Conservation (phyloP, 2,329 filamentous ascomycete species). For the Arthrobotrys entomopaga region DNA sequence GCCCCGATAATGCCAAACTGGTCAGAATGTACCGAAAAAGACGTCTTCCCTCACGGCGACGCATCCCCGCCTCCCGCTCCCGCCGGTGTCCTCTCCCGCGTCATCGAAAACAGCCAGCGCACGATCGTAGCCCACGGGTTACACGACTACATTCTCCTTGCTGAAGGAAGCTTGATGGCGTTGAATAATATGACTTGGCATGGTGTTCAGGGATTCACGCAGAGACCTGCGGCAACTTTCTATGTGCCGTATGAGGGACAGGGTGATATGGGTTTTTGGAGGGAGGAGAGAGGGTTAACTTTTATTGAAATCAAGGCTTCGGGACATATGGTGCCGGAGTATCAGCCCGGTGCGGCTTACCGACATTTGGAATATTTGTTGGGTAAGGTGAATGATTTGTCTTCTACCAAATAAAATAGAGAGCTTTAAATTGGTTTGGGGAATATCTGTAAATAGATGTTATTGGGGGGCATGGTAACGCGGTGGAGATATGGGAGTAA, state of each 20-base stretch:
- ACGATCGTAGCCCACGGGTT: slow-evolving; percentile 79
- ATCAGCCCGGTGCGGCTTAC: slow-evolving; percentile 74
- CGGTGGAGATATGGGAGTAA: too few species aligned
- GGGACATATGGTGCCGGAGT: slow-evolving; percentile 77
- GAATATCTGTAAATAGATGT: too few species aligned
- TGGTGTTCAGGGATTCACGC: slow-evolving; percentile 75
- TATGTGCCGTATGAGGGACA: slow-evolving; percentile 74
- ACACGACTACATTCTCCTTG: slow-evolving; percentile 74
- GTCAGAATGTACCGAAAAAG: slow-evolving; percentile 67
- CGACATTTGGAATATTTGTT: slow-evolving; percentile 79
- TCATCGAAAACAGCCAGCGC: slow-evolving; percentile 78
- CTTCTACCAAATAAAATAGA: background rate
- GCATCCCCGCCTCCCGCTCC: slow-evolving; percentile 68
- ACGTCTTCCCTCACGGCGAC: slow-evolving; percentile 65
- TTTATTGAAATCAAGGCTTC: slow-evolving; percentile 72
- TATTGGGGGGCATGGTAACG: too few species aligned
- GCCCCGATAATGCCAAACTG: slow-evolving; percentile 68
- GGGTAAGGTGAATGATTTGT: slow-evolving; percentile 72
- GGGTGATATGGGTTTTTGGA: slow-evolving; percentile 76
- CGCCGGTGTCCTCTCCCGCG: slow-evolving; percentile 72
- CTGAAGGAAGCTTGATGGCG: slow-evolving; percentile 75
- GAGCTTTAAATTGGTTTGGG: too few species aligned
- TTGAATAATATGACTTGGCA: slow-evolving; percentile 87
- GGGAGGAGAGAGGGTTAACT: slow-evolving; percentile 80
- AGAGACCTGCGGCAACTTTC: slow-evolving; percentile 70